Evolutionary conservation across 2,329 filamentous ascomycete genomes (phyloP).

Genomic region (Diaporthe sp.): DNA sequence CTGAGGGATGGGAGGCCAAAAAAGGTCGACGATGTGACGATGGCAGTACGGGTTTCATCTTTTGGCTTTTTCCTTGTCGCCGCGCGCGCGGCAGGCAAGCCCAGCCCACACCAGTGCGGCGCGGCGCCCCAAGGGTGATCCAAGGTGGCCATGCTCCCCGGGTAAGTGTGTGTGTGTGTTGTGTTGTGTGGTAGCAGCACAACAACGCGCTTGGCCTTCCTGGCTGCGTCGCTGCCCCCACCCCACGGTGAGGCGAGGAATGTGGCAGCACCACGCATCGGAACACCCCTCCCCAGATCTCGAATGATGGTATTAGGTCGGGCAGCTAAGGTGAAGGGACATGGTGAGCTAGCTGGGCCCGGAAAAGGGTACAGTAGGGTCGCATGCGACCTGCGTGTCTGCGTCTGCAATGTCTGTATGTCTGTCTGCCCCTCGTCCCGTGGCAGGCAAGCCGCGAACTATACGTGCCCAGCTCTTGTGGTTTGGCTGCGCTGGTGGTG

Average conservation of each 20-base stretch:
- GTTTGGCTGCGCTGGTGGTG: neutral
- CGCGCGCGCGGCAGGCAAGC: slow-evolving; percentile 27
- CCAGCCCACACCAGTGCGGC: slow-evolving; percentile 20
- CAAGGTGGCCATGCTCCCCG: slow-evolving; percentile 21
- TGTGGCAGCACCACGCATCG: slow-evolving; percentile 25
- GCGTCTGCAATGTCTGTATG: too few relatives aligned
- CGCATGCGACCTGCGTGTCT: neutral
- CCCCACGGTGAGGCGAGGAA: slow-evolving; percentile 23
- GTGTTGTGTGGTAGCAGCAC: neutral
- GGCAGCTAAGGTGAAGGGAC: slow-evolving; percentile 26
- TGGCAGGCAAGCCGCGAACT: slow-evolving; percentile 30
- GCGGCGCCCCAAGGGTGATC: slow-evolving; percentile 14
- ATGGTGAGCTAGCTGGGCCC: slow-evolving; percentile 19
- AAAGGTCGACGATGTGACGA: slow-evolving; percentile 19
- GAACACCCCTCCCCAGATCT: slow-evolving; percentile 23
- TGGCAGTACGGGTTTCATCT: slow-evolving; percentile 25
- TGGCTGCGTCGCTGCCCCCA: neutral
- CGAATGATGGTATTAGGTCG: slow-evolving; percentile 24
- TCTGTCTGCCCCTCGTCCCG: slow-evolving; percentile 1
- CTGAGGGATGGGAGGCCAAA: slow-evolving; percentile 1
- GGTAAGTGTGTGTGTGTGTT: too few relatives aligned
- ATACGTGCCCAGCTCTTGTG: slow-evolving; percentile 4
- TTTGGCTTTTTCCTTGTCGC: slow-evolving; percentile 25
- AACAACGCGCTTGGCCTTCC: neutral
- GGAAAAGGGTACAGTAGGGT: slow-evolving; percentile 10